Evolutionary conservation across 441 rosid species (phyloP).

Genomic region (Jatropha podagrica): DNA sequence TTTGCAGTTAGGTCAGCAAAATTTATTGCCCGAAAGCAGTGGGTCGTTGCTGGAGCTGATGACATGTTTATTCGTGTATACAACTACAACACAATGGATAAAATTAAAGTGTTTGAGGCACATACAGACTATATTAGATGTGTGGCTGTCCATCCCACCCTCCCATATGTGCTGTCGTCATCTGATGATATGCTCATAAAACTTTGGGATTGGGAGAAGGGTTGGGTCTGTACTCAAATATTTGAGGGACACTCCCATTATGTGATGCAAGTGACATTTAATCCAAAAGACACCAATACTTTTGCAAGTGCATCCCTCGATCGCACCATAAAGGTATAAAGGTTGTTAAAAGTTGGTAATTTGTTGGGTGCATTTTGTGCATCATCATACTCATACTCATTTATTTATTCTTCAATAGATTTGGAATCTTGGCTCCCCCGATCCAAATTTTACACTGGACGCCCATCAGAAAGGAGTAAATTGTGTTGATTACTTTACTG

Average conservation of each 20-base stretch:
- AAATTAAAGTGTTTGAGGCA: slow-evolving; percentile 78
- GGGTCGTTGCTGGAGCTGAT: slow-evolving; percentile 91
- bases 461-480: slow-evolving; percentile 96
- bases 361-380: slow-evolving; percentile 4
- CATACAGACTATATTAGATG: slow-evolving; percentile 81
- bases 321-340: slow-evolving; percentile 67
- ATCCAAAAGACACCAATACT: slow-evolving; percentile 70
- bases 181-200: slow-evolving; percentile 96
- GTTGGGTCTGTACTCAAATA: slow-evolving; percentile 65
- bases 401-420: slow-evolving; percentile 43
- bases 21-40: slow-evolving; percentile 71
- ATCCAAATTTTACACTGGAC: slow-evolving; percentile 88
- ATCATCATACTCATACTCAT: slow-evolving; percentile 7
- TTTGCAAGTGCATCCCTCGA: slow-evolving; percentile 93
- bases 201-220: slow-evolving; percentile 97
- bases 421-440: slow-evolving; percentile 96
- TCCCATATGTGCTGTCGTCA: slow-evolving; percentile 69
- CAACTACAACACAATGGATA: slow-evolving; percentile 71
- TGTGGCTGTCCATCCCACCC: slow-evolving; percentile 75
- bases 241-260: slow-evolving; percentile 91
- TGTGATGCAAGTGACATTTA: slow-evolving; percentile 87
- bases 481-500: slow-evolving; percentile 87
- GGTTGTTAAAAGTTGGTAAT: slow-evolving; percentile 12
- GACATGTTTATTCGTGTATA: slow-evolving; percentile 77
- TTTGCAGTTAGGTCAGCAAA: slow-evolving; percentile 78